Percentiles rank a stretch among this genome's conserved stretches.
Conservation (phyloP, 106 monocot genomes). For the Alisma plantagoaquatica region DNA sequence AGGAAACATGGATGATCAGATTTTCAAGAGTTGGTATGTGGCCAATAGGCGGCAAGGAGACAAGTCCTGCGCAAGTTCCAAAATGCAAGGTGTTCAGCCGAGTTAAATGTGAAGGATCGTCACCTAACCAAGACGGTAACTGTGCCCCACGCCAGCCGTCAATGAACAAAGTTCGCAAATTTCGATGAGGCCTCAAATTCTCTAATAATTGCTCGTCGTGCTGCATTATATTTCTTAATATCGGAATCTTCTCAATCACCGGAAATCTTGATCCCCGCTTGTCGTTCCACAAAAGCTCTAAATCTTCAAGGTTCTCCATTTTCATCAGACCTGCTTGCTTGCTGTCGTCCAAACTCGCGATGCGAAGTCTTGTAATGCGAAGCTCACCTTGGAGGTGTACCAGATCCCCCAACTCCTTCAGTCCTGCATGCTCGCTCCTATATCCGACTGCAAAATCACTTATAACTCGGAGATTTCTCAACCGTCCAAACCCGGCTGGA, state of each 20-base stretch:
- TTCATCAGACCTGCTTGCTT: not conserved
- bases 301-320: not conserved
- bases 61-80: not conserved
- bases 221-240: not conserved
- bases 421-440: not conserved
- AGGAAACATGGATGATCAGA: not conserved
- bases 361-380: not conserved
- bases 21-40: not conserved
- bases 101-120: not conserved
- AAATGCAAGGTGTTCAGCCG: no score
- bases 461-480: not conserved
- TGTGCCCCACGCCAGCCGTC: not conserved
- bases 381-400: not conserved
- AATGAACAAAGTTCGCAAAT: not conserved
- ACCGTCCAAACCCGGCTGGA: not conserved
- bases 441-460: not conserved
- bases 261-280: no score
- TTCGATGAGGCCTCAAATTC: not conserved
- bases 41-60: not conserved
- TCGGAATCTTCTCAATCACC: no score
- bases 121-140: not conserved
- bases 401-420: not conserved
- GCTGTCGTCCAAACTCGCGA: not conserved
- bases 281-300: not conserved
- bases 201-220: not conserved